Evolutionary conservation across 306 rosid species (phyloP).

Genomic region (Trifolium fragiferum): DNA sequence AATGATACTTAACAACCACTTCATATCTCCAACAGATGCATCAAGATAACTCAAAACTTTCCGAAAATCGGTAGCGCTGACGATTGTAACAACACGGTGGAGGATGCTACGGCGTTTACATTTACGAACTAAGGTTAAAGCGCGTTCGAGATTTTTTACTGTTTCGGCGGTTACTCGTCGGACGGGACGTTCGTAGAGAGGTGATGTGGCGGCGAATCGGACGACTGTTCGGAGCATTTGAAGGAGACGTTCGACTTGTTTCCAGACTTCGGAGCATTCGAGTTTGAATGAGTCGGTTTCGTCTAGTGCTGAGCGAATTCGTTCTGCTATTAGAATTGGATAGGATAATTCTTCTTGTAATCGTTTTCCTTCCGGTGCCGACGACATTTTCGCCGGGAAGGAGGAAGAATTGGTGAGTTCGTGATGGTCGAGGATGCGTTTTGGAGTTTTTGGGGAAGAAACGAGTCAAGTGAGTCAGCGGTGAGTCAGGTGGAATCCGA

Average conservation of each 20-base stretch:
- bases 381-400: slow-evolving; percentile 50
- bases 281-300: slow-evolving; percentile 62
- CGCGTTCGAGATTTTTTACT: slow-evolving; percentile 66
- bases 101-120: slow-evolving; percentile 69
- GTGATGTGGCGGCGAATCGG: slow-evolving; percentile 53
- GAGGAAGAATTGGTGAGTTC: neutral
- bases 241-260: slow-evolving; percentile 64
- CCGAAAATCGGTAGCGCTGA: slow-evolving; percentile 62
- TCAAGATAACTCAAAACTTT: slow-evolving; percentile 51
- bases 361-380: slow-evolving; percentile 54
- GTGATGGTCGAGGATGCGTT: neutral
- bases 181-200: slow-evolving; percentile 70
- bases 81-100: slow-evolving; percentile 68
- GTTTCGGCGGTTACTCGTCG: slow-evolving; percentile 62
- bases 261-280: slow-evolving; percentile 70
- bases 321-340: slow-evolving; percentile 73
- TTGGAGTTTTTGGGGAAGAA: neutral
- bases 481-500: slow-evolving; percentile 43
- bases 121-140: slow-evolving; percentile 62
- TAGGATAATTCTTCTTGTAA: slow-evolving; percentile 65
- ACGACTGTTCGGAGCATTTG: slow-evolving; percentile 72
- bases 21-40: slow-evolving; percentile 77
- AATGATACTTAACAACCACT: slow-evolving; percentile 64
- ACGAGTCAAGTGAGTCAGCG: slow-evolving; percentile 43
- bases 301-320: slow-evolving; percentile 59